Conservation (phyloP, 2,329 filamentous ascomycete species). For the Scytalidium lignicola region DNA sequence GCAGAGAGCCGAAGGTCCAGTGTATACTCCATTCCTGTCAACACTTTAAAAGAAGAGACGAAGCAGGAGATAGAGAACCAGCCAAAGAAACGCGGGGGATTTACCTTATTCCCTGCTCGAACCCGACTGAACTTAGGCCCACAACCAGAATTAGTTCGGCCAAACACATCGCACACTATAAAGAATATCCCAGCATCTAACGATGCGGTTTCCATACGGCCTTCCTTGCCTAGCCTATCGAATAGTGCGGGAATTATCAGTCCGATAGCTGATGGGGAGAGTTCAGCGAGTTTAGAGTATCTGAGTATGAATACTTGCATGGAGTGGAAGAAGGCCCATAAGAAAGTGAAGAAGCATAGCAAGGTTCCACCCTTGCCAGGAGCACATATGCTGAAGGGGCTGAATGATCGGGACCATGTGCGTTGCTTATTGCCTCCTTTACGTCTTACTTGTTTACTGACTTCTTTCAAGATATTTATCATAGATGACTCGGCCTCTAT, state of each 20-base stretch:
- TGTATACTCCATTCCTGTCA: conserved; percentile 2
- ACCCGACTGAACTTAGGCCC: background rate
- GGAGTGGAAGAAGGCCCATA: conserved; percentile 18
- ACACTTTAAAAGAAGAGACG: background rate
- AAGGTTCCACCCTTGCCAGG: conserved; percentile 16
- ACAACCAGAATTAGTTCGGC: background rate
- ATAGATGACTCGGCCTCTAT: conserved; percentile 26
- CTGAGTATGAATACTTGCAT: conserved; percentile 17
- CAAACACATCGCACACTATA: background rate
- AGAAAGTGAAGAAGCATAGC: conserved; percentile 16
- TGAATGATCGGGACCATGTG: conserved; percentile 25
- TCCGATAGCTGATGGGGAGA: background rate
- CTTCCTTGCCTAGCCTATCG: background rate
- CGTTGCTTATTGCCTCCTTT: conserved; percentile 1
- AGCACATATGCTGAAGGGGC: conserved; percentile 9
- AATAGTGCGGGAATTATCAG: background rate
- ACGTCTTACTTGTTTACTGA: background rate
- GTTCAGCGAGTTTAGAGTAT: conserved; percentile 7
- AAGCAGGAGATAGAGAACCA: background rate
- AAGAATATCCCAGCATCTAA: background rate
- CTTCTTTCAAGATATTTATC: conserved; percentile 21
- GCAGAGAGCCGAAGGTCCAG: conserved; percentile 1
- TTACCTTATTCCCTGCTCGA: conserved; percentile 12
- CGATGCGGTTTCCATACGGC: background rate
- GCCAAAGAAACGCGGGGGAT: background rate